phyloP scores from a whole-genome alignment of 1,284 basidiomycete genomes.

The Amylostereum areolatum region DNA sequence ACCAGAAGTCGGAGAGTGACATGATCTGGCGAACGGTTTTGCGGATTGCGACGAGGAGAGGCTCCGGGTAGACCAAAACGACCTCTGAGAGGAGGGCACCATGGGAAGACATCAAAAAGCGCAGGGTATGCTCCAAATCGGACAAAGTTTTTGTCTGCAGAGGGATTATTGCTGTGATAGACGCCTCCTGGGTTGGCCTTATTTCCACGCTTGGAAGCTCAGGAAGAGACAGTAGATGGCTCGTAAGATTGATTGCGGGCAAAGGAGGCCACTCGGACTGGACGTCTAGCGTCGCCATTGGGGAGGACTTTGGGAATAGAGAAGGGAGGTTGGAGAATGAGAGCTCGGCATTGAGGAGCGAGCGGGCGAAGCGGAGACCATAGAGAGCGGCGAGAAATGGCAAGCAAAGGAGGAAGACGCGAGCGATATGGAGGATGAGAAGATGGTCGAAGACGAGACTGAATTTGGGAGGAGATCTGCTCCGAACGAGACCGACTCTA shows the following conservation, averaged over 20 bases:
- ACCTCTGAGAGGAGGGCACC: constrained; percentile 35
- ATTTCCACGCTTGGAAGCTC: too few species aligned
- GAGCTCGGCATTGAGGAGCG: too few species aligned
- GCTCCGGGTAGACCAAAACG: constrained; percentile 40
- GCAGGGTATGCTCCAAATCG: constrained; percentile 26
- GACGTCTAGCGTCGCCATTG: not conserved
- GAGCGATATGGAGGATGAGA: not conserved
- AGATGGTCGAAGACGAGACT: not conserved
- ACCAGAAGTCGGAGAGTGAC: constrained; percentile 14
- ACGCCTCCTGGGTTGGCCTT: constrained; percentile 5
- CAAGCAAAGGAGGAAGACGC: constrained; percentile 3
- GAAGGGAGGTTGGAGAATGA: too few species aligned
- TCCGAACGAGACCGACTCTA: constrained; percentile 1
- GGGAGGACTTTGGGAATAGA: too few species aligned
- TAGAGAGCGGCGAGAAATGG: too few species aligned
- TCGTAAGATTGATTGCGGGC: too few species aligned
- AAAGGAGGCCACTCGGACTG: not conserved
- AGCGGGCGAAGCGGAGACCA: too few species aligned
- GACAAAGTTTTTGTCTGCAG: constrained; percentile 31
- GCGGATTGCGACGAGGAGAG: constrained; percentile 28
- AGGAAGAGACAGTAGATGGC: too few species aligned
- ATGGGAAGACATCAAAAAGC: constrained; percentile 25
- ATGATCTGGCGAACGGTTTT: constrained; percentile 28
- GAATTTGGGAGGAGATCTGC: not conserved
- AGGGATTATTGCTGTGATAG: constrained; percentile 46